phyloP scores from a whole-genome alignment of 345 rosid species.

The Salix suchowensis region DNA sequence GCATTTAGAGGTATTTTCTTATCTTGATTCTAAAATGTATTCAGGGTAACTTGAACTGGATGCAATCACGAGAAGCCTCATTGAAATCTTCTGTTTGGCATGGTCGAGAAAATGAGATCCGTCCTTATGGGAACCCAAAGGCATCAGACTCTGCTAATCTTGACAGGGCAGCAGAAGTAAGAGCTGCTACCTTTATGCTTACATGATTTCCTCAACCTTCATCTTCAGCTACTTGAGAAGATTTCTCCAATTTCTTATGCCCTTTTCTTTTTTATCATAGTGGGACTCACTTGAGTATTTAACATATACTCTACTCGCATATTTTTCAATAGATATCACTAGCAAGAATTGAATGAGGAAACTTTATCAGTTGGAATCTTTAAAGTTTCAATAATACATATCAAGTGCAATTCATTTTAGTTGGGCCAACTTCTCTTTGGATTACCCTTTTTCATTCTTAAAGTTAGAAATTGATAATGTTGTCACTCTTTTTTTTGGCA shows the following conservation, averaged over 20 bases:
- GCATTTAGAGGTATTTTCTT: constrained; percentile 6
- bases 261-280: not conserved
- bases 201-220: not conserved
- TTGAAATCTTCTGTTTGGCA: constrained; percentile 90
- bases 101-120: constrained; percentile 91
- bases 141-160: constrained; percentile 98
- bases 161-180: constrained; percentile 96
- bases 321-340: not conserved
- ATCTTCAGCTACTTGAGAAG: not conserved
- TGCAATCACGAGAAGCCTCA: constrained; percentile 94
- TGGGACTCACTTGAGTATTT: not conserved
- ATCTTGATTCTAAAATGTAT: constrained; percentile 12
- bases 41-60: constrained; percentile 98
- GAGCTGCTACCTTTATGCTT: constrained; percentile 18
- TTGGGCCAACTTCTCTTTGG: not conserved
- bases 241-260: not conserved
- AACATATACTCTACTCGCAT: not conserved
- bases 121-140: constrained; percentile 91
- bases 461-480: not conserved
- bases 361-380: not conserved
- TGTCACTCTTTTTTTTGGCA: constrained; percentile 2
- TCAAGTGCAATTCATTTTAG: not conserved
- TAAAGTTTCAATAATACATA: not conserved
- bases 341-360: not conserved
- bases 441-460: not conserved